Percentiles rank a stretch among this genome's conserved stretches.
These are phyloP conservation scores for Chytriomyces sp. DNA, from an alignment of 192 early-diverging fungal genomes.

Conservation along the genomic window DNA sequence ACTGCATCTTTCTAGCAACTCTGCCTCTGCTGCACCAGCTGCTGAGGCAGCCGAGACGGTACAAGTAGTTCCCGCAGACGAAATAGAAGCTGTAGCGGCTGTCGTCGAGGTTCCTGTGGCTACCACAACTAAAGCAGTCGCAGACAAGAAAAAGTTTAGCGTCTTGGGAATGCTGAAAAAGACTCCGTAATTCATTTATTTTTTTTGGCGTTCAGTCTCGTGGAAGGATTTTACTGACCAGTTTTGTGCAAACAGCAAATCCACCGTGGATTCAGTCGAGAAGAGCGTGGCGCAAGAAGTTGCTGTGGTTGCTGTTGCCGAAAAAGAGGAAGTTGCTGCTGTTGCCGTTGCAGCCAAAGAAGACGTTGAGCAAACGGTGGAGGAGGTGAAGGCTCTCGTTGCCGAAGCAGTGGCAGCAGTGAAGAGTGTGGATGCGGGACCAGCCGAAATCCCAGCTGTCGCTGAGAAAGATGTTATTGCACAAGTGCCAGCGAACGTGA, in stretches of 20 bases:
- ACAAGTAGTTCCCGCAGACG: not conserved
- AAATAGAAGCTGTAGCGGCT: not conserved
- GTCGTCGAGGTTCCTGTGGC: not conserved
- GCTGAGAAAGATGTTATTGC: too few relatives aligned
- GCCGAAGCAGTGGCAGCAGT: not conserved
- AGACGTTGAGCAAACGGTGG: not conserved
- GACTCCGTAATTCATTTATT: not conserved
- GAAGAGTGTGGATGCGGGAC: not conserved
- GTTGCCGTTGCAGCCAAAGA: not conserved
- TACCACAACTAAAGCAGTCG: not conserved
- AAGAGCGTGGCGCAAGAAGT: too few relatives aligned
- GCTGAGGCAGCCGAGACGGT: not conserved
- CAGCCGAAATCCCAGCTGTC: too few relatives aligned
- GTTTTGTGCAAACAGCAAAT: too few relatives aligned
- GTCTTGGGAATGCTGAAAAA: not conserved
- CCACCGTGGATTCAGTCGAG: too few relatives aligned
- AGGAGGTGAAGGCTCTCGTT: not conserved
- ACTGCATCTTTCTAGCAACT: not conserved
- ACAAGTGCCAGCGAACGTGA: too few relatives aligned
- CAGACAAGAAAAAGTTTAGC: conserved; percentile 2
- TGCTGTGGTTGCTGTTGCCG: not conserved
- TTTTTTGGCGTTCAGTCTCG: too few relatives aligned
- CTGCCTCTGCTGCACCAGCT: not conserved
- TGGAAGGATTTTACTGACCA: too few relatives aligned
- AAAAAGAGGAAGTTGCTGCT: not conserved